phyloP scores from a whole-genome alignment of 306 rosid species.

The Datisca glomerata region DNA sequence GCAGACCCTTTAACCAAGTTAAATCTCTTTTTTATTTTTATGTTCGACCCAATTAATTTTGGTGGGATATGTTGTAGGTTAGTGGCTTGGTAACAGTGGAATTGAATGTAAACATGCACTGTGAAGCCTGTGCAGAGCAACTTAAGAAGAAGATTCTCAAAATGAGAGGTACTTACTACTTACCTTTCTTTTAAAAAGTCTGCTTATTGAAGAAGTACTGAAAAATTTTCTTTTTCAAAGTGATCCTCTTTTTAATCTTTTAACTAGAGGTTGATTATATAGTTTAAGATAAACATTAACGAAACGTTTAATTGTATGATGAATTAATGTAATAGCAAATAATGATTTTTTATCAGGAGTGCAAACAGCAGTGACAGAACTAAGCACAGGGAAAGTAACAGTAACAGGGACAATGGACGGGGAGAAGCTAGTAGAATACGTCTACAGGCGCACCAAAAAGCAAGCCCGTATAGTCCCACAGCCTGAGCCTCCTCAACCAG shows the following conservation, averaged over 20 bases:
- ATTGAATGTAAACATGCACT: slow-evolving; percentile 87
- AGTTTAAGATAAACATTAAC: too few relatives aligned
- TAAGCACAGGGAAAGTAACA: slow-evolving; percentile 53
- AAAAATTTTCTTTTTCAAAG: too few relatives aligned
- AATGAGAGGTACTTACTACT: slow-evolving; percentile 93
- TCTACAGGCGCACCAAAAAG: slow-evolving; percentile 72
- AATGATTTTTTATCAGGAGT: slow-evolving; percentile 58
- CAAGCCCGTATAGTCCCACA: slow-evolving; percentile 75
- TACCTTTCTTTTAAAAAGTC: too few relatives aligned
- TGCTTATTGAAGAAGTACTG: too few relatives aligned
- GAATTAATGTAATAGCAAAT: background rate
- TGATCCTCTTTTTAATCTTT: too few relatives aligned
- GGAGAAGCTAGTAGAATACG: slow-evolving; percentile 72
- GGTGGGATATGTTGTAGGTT: slow-evolving; percentile 30
- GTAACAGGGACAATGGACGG: slow-evolving; percentile 88
- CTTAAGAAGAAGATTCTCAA: slow-evolving; percentile 79
- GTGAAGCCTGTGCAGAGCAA: slow-evolving; percentile 91
- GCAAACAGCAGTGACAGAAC: slow-evolving; percentile 64
- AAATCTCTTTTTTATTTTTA: too few relatives aligned
- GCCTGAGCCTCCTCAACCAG: slow-evolving; percentile 34
- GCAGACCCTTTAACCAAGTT: too few relatives aligned
- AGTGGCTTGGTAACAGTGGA: slow-evolving; percentile 62
- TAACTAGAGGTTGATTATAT: too few relatives aligned
- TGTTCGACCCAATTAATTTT: too few relatives aligned
- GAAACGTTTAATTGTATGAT: too few relatives aligned